Evolutionary conservation across 2,329 filamentous ascomycete species (phyloP).

Genomic region (Ambrosiella beaveri): DNA sequence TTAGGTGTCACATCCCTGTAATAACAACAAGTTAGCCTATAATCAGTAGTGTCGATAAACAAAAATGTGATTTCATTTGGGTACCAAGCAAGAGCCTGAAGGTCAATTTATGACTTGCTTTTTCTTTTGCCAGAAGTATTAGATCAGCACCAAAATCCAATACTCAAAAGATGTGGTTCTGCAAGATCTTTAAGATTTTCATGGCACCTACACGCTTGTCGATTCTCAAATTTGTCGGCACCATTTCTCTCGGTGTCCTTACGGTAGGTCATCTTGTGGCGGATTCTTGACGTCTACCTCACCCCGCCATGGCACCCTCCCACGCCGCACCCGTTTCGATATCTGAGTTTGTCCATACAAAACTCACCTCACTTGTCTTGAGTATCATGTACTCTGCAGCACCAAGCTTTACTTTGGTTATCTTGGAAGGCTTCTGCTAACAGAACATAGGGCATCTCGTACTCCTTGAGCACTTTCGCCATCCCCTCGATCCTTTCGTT

Average conservation of each 20-base stretch:
- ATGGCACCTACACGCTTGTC: conserved; percentile 57
- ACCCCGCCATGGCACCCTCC: neutral
- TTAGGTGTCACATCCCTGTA: too few species aligned
- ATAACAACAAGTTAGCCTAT: too few species aligned
- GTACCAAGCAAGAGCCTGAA: too few species aligned
- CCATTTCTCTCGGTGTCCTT: conserved; percentile 69
- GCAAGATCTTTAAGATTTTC: conserved; percentile 16
- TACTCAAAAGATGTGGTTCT: conserved; percentile 7
- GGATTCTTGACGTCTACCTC: neutral
- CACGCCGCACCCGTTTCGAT: neutral
- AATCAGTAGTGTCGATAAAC: too few species aligned
- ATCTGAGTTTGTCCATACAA: too few species aligned
- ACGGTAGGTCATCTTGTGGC: conserved; percentile 43
- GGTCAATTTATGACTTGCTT: neutral
- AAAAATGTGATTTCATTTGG: too few species aligned
- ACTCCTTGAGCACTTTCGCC: conserved; percentile 60
- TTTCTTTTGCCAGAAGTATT: neutral
- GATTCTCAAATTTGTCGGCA: conserved; percentile 81
- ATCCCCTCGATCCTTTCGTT: conserved; percentile 68
- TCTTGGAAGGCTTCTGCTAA: neutral
- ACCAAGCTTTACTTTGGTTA: neutral
- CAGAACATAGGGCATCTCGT: conserved; percentile 67
- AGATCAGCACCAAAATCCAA: neutral
- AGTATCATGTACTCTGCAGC: neutral
- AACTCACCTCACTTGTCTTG: too few species aligned